phyloP scores from a whole-genome alignment of 2,329 filamentous ascomycete genomes.

The Paracoccidioides brasiliensis region DNA sequence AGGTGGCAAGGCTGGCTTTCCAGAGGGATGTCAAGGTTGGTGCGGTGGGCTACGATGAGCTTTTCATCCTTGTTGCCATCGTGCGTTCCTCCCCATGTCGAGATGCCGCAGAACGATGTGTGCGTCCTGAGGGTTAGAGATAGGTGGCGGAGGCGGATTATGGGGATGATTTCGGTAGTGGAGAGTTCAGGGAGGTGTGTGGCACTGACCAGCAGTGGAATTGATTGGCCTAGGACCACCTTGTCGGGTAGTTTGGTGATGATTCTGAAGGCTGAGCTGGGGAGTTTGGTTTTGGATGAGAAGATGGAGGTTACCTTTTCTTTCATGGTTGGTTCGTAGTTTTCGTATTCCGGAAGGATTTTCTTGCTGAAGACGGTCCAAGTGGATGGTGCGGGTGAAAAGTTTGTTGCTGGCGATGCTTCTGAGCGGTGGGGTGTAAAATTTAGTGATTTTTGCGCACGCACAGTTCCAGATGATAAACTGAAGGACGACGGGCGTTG shows the following conservation, averaged over 20 bases:
- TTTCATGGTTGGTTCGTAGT: background rate
- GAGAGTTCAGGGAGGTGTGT: background rate
- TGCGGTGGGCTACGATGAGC: background rate
- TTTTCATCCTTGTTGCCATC: background rate
- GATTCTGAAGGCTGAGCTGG: slow-evolving; percentile 1
- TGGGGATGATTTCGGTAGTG: background rate
- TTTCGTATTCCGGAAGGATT: slow-evolving; percentile 2
- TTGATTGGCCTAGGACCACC: background rate
- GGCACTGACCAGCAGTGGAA: background rate
- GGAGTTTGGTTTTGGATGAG: background rate
- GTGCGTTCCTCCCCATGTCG: background rate
- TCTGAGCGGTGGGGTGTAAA: background rate
- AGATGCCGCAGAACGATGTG: background rate
- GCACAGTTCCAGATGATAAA: background rate
- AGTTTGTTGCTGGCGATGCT: background rate
- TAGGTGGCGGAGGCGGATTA: background rate
- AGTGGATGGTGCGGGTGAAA: background rate
- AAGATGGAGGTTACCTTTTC: background rate
- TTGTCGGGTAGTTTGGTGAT: background rate
- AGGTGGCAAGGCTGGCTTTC: background rate
- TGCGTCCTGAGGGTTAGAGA: background rate
- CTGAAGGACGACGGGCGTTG: background rate
- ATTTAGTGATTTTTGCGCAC: background rate
- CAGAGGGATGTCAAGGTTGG: background rate
- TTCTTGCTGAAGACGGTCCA: background rate